These are phyloP conservation scores for Suhomyces coccinellae DNA, from an alignment of 1,139 yeast genomes.

Conservation along the genomic window DNA sequence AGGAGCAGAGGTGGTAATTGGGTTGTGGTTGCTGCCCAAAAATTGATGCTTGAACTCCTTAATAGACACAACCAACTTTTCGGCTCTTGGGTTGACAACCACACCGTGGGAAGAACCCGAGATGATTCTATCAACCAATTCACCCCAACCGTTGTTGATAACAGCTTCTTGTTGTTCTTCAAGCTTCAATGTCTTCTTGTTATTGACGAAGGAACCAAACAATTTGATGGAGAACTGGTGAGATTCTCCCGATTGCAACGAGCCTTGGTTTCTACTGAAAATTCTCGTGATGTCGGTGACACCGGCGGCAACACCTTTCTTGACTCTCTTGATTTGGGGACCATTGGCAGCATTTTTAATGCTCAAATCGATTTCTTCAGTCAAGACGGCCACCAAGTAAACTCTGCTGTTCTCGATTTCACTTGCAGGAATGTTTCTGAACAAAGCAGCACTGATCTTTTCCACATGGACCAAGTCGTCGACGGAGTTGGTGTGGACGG, in stretches of 20 bases:
- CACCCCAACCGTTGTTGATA: conserved; percentile 86
- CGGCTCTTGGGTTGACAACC: conserved; percentile 82
- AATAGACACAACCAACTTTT: conserved; percentile 64
- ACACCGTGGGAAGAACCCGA: conserved; percentile 77
- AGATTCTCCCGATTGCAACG: conserved; percentile 59
- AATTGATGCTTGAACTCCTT: conserved; percentile 72
- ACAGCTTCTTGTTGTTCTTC: conserved; percentile 22
- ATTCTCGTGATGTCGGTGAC: conserved; percentile 82
- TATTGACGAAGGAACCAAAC: conserved; percentile 64
- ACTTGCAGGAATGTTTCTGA: conserved; percentile 73
- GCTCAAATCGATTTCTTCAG: conserved; percentile 54
- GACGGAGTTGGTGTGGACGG: conserved; percentile 62
- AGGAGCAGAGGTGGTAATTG: conserved; percentile 47
- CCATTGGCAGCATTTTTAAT: conserved; percentile 27
- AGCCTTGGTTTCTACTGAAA: conserved; percentile 65
- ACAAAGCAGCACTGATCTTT: conserved; percentile 74
- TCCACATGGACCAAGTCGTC: conserved; percentile 62
- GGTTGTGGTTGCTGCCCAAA: conserved; percentile 34
- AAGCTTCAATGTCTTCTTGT: conserved; percentile 25
- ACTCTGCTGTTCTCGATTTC: conserved; percentile 63
- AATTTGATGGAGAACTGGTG: conserved; percentile 73
- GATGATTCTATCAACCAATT: conserved; percentile 74
- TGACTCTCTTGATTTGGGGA: conserved; percentile 45
- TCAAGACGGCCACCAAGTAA: conserved; percentile 66
- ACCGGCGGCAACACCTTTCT: conserved; percentile 87